These are phyloP conservation scores for Ocimum tenuiflorum DNA, from an alignment of 257 asterid genomes.

Conservation along the genomic window DNA sequence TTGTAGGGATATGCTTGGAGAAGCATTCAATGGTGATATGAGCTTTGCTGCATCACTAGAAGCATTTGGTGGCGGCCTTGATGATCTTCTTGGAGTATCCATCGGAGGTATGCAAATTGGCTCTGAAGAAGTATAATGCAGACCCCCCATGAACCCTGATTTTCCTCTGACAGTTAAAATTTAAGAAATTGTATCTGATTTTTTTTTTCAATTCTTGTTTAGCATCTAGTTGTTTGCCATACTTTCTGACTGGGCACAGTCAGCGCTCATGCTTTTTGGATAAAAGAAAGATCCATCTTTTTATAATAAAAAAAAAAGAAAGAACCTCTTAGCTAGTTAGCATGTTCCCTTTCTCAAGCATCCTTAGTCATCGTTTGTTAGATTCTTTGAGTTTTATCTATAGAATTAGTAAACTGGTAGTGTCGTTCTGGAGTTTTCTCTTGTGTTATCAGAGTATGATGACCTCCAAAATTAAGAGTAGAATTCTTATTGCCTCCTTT, in stretches of 20 bases:
- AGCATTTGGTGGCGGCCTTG: constrained; percentile 90
- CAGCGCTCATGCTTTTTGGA: not conserved
- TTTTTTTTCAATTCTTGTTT: not conserved
- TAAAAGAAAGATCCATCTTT: not conserved
- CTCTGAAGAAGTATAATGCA: not conserved
- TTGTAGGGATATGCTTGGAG: constrained; percentile 78
- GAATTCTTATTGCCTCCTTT: constrained; percentile 16
- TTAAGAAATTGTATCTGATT: not conserved
- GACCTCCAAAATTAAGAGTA: not conserved
- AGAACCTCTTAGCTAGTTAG: not conserved
- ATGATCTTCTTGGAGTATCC: constrained; percentile 86
- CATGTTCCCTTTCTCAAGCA: not conserved
- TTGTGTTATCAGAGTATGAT: constrained; percentile 4
- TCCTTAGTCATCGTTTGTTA: constrained; percentile 1
- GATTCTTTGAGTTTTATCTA: not conserved
- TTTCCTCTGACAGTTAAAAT: not conserved
- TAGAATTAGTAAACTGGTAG: not conserved
- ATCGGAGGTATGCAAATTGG: constrained; percentile 60
- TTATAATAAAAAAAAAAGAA: constrained; percentile 2
- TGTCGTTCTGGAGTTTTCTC: constrained; percentile 4
- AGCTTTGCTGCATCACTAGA: constrained; percentile 80
- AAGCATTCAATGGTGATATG: constrained; percentile 63
- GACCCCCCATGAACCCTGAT: not conserved
- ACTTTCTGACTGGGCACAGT: not conserved
- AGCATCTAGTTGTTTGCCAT: not conserved